phyloP scores from a whole-genome alignment of 495 filamentous ascomycete genomes.

The Annulohypoxylon moriforme region DNA sequence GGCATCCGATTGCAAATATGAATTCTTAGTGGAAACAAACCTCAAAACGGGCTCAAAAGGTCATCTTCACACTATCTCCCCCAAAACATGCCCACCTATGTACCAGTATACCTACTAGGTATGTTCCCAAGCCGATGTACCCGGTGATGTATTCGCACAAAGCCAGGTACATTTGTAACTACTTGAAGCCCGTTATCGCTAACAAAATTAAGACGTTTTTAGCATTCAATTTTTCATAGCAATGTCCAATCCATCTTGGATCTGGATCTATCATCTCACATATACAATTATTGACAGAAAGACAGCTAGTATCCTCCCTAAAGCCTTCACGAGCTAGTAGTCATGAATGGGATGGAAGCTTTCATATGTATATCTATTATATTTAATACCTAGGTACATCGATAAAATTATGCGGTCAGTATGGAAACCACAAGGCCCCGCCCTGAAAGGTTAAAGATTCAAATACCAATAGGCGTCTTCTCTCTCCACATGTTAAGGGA shows the following conservation, averaged over 20 bases:
- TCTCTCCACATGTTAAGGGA: neutral
- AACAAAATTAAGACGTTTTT: too few species aligned
- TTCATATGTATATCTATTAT: neutral
- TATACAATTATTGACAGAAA: neutral
- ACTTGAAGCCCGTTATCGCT: too few species aligned
- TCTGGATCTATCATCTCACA: neutral
- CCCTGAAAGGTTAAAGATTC: neutral
- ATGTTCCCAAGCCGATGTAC: neutral
- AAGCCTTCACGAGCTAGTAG: neutral
- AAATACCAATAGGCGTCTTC: neutral
- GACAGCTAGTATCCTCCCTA: neutral
- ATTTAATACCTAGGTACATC: neutral
- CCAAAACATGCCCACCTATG: neutral
- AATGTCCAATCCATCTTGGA: too few species aligned
- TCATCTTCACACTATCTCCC: neutral
- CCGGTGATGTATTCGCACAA: neutral
- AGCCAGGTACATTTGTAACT: neutral
- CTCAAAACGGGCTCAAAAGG: neutral
- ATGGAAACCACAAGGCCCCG: neutral
- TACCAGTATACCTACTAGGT: too few species aligned
- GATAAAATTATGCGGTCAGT: neutral
- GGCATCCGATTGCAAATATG: neutral
- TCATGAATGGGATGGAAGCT: neutral
- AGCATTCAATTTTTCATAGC: neutral
- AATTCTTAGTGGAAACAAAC: neutral